Evolutionary conservation across 1,139 yeast species (phyloP), one percentile per base, ranked within the genome.

Genomic region (Spencermartinsiella ligniputridi): DNA sequence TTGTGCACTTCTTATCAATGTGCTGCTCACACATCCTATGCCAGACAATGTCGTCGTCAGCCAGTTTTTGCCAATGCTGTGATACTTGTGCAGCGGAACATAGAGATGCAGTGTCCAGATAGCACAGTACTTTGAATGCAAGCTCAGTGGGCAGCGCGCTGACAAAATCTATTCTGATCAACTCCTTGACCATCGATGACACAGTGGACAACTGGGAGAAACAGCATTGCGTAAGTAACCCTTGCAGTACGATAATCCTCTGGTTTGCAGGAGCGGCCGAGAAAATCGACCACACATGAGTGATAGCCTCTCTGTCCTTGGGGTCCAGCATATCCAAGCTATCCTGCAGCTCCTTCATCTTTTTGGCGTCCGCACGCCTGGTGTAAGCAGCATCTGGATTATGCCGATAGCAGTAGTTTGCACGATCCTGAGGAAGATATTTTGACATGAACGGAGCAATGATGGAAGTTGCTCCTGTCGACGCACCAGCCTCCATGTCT

Each of bases 1-100:
- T 88, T 37, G 97, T 96, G 67, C 98, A 92, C 64, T 92, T 92
- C 49, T 95, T 74, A 66, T 92, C 98, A 47, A 92, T 92, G 63
- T 92, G 98, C 65, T 92, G 98, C 63, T 89, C 96, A 64, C 98
- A 92, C 92, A 92, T 84, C 55, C 92, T 89, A 63, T 92, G 95
- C 98, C 98, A 92, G 4, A 92, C 97, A 44, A 95, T 70, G 60
- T 92, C 97, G 62, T 90, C 97, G 64, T 92, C 97, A 1, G 98
- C 97, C 45, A 92, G 69, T 43, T 72, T 70, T 59, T 86, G 81
- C 98, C 98, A 92, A 46, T 77, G 78, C 43, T 79, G 75, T 35
- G 90, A 83, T 2, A 92, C 98, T 65, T 84, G 95, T 0, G 97
- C 95, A 0, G 97, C 97, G 55, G 79, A 81, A 66, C 97, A 90